phyloP scores from a whole-genome alignment of 2,329 filamentous ascomycete genomes.

The Bipolaris sorokiniana region DNA sequence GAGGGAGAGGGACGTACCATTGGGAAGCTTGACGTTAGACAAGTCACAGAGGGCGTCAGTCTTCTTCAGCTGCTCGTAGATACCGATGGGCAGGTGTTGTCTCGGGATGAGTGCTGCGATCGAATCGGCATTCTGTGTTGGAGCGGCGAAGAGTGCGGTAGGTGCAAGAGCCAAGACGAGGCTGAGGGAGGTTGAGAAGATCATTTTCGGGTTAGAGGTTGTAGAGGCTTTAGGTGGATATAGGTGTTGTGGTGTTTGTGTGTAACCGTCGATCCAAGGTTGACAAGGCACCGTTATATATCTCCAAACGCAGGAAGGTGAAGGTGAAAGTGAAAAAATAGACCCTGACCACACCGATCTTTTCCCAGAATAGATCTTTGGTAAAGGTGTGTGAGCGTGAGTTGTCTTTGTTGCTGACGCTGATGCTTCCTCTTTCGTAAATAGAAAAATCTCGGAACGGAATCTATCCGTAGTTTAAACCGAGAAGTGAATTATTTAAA shows the following conservation, averaged over 20 bases:
- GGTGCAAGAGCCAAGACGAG: conserved; percentile 46
- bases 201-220: conserved; percentile 30
- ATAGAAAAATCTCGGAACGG: neutral
- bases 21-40: conserved; percentile 36
- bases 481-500: neutral
- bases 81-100: conserved; percentile 23
- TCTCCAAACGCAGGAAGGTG: neutral
- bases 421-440: neutral
- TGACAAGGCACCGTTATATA: conserved; percentile 8
- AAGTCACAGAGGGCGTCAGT: conserved; percentile 39
- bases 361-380: conserved; percentile 16
- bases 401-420: neutral
- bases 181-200: conserved; percentile 42
- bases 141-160: conserved; percentile 41
- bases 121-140: conserved; percentile 32
- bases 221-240: conserved; percentile 4
- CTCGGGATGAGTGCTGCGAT: conserved; percentile 28
- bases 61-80: conserved; percentile 29
- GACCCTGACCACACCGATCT: neutral
- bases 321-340: neutral
- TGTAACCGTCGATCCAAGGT: conserved; percentile 2
- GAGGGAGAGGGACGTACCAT: conserved; percentile 31
- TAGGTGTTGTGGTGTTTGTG: conserved; percentile 13
- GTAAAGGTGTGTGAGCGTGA: neutral
- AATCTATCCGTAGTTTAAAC: neutral